Conservation (phyloP, 1,139 yeast species). For the Hyphopichia buzzinii region DNA sequence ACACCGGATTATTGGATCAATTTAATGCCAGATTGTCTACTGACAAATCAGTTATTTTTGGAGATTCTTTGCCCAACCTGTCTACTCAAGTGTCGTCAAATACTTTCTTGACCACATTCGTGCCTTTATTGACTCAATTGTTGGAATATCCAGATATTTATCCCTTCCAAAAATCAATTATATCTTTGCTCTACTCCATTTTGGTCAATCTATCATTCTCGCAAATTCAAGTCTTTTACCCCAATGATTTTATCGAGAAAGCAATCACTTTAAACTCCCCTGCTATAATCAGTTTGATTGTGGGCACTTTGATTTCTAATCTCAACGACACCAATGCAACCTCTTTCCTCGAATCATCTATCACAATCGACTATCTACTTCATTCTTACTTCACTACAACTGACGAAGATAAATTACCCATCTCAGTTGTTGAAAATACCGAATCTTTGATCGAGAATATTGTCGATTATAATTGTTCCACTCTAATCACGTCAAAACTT, state of each 20-base stretch:
- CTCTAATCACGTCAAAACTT: constrained; percentile 7
- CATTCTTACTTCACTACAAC: constrained; percentile 2
- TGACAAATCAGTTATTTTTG: constrained; percentile 2
- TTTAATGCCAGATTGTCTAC: not conserved
- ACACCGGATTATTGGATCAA: not conserved
- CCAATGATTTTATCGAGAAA: constrained; percentile 10
- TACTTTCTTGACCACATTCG: constrained; percentile 1
- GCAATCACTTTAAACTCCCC: constrained; percentile 5
- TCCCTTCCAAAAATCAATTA: constrained; percentile 10
- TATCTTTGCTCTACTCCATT: constrained; percentile 13
- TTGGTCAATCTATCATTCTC: constrained; percentile 10
- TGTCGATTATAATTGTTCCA: constrained; percentile 1
- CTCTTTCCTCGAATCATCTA: constrained; percentile 10
- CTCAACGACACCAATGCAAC: constrained; percentile 9
- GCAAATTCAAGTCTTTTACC: constrained; percentile 11
- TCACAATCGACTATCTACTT: constrained; percentile 1
- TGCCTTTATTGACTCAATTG: constrained; percentile 2
- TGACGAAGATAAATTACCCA: constrained; percentile 2
- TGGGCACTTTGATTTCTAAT: constrained; percentile 10
- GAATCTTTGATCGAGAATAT: constrained; percentile 5
- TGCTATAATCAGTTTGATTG: constrained; percentile 7
- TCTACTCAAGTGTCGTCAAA: not conserved
- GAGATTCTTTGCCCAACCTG: not conserved
- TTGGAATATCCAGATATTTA: constrained; percentile 5
- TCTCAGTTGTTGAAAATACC: constrained; percentile 4